A percentile compares a stretch with the other conserved stretches of the same genome.
phyloP scores from a whole-genome alignment of 2,329 filamentous ascomycete genomes.

The Plectosphaerella sp. region DNA sequence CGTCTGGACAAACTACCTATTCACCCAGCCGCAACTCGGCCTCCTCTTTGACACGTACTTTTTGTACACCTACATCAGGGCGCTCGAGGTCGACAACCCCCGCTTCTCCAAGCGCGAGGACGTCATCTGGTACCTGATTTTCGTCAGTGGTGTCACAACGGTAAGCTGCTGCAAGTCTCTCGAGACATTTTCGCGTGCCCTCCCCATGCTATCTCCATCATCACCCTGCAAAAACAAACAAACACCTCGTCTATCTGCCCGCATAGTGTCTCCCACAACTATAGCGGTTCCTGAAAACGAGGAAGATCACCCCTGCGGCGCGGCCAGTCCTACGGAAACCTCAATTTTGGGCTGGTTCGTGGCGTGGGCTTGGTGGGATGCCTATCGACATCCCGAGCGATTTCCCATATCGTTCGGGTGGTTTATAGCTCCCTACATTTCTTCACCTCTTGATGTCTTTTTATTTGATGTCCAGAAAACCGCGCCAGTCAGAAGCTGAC shows the following conservation, averaged over 20 bases:
- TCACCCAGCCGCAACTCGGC: conserved; percentile 31
- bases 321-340: conserved; percentile 58
- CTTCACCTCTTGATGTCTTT: conserved; percentile 15
- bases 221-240: neutral
- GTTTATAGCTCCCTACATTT: conserved; percentile 60
- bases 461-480: conserved; percentile 13
- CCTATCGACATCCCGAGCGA: conserved; percentile 64
- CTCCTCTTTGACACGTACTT: conserved; percentile 72
- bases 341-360: conserved; percentile 50
- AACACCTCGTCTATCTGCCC: conserved; percentile 68
- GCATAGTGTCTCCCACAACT: conserved; percentile 68
- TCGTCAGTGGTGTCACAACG: conserved; percentile 66
- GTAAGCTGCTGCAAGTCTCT: conserved; percentile 52
- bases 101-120: conserved; percentile 74
- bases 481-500: neutral
- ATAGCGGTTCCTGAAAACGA: conserved; percentile 81
- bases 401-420: conserved; percentile 53
- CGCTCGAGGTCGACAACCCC: conserved; percentile 66
- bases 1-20: conserved; percentile 33
- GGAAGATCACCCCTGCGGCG: conserved; percentile 73
- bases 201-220: neutral
- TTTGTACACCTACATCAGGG: conserved; percentile 71
- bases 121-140: conserved; percentile 74
- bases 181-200: conserved; percentile 13
- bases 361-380: conserved; percentile 74